Evolutionary conservation across 106 monocot genomes (phyloP).

Genomic region (Triglochin maritima): DNA sequence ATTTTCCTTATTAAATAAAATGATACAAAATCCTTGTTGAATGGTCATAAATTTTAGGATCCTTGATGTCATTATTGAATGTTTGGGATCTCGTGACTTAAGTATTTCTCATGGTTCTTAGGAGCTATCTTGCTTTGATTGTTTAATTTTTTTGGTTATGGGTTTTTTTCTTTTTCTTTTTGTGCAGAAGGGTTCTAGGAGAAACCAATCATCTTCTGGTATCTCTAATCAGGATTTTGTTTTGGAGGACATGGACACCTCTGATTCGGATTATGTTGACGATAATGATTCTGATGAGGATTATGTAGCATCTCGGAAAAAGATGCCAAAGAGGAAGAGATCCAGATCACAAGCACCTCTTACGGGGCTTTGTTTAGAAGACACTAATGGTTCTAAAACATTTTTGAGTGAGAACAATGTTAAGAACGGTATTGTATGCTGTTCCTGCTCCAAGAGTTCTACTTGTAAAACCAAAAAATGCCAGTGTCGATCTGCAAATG

Average conservation of each 20-base stretch:
- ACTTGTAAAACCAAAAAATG: constrained; percentile 89
- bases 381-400: constrained; percentile 1
- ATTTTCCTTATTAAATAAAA: too few relatives aligned
- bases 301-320: constrained; percentile 39
- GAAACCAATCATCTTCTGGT: constrained; percentile 11
- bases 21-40: too few relatives aligned
- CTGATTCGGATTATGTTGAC: constrained; percentile 40
- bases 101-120: too few relatives aligned
- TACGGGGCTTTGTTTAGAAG: background rate
- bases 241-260: constrained; percentile 76
- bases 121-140: too few relatives aligned
- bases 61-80: too few relatives aligned
- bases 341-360: constrained; percentile 1
- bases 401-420: constrained; percentile 1
- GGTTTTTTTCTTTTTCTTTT: background rate
- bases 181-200: constrained; percentile 23
- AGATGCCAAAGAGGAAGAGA: constrained; percentile 18
- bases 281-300: constrained; percentile 32
- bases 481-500: constrained; percentile 52
- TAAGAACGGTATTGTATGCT: constrained; percentile 19
- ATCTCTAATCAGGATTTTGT: constrained; percentile 6
- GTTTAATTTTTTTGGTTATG: background rate
- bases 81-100: too few relatives aligned
- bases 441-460: constrained; percentile 58
- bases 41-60: too few relatives aligned